phyloP scores from a whole-genome alignment of 2,329 filamentous ascomycete species.

The Thielaviopsis punctulata region DNA sequence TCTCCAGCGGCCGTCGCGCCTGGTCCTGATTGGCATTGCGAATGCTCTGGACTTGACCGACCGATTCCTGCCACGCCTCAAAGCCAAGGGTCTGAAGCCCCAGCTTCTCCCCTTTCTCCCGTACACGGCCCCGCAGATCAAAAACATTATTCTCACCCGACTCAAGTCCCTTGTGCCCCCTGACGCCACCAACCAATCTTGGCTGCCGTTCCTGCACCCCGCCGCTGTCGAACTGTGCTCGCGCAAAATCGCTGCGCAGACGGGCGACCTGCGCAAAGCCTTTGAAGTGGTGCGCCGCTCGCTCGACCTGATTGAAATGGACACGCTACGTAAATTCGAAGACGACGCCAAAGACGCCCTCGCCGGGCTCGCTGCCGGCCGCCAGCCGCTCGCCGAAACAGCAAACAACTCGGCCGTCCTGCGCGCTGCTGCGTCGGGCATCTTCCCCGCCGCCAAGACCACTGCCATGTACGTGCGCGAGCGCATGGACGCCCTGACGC shows the following conservation, averaged over 20 bases:
- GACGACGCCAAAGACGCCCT: conserved; percentile 39
- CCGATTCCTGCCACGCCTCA: conserved; percentile 81
- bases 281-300: conserved; percentile 87
- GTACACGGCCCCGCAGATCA: conserved; percentile 77
- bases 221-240: conserved; percentile 87
- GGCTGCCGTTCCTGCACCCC: conserved; percentile 79
- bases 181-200: conserved; percentile 34
- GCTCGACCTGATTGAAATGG: conserved; percentile 73
- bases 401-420: conserved; percentile 31
- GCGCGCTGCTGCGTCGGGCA: conserved; percentile 23
- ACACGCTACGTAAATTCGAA: conserved; percentile 59
- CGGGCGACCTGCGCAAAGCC: conserved; percentile 82
- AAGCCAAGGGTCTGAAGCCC: conserved; percentile 81
- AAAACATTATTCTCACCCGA: conserved; percentile 67
- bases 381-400: conserved; percentile 66
- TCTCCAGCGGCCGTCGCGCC: conserved; percentile 57
- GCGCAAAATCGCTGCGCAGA: conserved; percentile 86
- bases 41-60: conserved; percentile 94
- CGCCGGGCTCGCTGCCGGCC: conserved; percentile 48
- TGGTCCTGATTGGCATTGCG: conserved; percentile 81
- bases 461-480: conserved; percentile 30
- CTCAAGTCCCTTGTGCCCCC: conserved; percentile 55
- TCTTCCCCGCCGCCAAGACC: conserved; percentile 21
- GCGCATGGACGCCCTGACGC: conserved; percentile 46
- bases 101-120: conserved; percentile 81